These are phyloP conservation scores for Aspergillus aculeatus DNA, from an alignment of 2,329 filamentous ascomycete genomes.

Conservation along the genomic window DNA sequence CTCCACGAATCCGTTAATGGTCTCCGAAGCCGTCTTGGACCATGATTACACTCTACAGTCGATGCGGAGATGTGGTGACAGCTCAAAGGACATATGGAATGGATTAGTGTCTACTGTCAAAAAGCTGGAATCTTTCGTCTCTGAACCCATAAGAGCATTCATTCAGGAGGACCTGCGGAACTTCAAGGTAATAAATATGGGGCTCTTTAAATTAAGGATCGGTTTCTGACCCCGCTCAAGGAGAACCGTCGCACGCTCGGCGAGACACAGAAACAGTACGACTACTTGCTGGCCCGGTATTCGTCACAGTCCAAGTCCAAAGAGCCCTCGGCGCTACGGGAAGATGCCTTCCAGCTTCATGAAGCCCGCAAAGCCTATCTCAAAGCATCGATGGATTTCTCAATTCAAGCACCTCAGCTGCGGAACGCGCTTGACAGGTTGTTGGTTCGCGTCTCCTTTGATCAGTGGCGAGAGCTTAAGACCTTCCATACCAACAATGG, in stretches of 20 bases:
- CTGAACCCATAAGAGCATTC: constrained; percentile 80
- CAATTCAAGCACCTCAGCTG: constrained; percentile 80
- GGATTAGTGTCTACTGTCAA: constrained; percentile 71
- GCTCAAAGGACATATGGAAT: constrained; percentile 83
- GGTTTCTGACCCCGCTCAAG: constrained; percentile 27
- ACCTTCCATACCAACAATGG: constrained; percentile 64
- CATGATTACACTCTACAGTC: constrained; percentile 92
- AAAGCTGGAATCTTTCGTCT: constrained; percentile 71
- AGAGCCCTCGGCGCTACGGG: constrained; percentile 83
- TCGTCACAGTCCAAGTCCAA: constrained; percentile 86
- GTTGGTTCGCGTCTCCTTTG: constrained; percentile 77
- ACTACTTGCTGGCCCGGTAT: constrained; percentile 77
- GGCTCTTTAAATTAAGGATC: constrained; percentile 8
- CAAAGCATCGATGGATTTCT: constrained; percentile 91
- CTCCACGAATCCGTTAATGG: constrained; percentile 68
- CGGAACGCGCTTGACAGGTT: constrained; percentile 81
- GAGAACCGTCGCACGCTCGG: constrained; percentile 77
- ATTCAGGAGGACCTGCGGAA: constrained; percentile 73
- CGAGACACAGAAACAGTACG: constrained; percentile 77
- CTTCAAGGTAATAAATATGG: constrained; percentile 63
- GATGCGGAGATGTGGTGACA: constrained; percentile 79
- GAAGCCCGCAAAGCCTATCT: constrained; percentile 89
- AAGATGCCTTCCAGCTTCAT: constrained; percentile 94
- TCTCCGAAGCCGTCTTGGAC: constrained; percentile 83
- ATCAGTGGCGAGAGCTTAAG: constrained; percentile 86